Percentiles rank a stretch among this genome's conserved stretches.
Evolutionary conservation across 2,329 filamentous ascomycete species (phyloP).

Genomic region (Byssochlamys sp.): DNA sequence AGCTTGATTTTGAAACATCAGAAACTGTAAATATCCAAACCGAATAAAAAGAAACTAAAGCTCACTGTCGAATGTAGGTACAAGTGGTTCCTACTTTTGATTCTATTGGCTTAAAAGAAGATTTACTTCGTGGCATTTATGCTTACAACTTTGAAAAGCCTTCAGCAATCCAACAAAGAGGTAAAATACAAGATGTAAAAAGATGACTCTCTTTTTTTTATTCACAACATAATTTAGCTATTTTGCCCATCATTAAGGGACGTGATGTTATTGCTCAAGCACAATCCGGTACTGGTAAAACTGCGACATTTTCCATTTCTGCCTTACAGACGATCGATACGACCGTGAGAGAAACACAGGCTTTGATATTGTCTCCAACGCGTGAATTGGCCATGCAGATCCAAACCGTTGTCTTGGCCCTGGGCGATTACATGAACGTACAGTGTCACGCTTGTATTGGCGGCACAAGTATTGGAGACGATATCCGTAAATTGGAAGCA

Average conservation of each 20-base stretch:
- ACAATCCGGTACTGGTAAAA: slow-evolving; percentile 99
- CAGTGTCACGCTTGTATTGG: slow-evolving; percentile 99
- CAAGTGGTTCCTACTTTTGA: no score
- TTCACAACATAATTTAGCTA: no score
- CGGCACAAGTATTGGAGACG: slow-evolving; percentile 92
- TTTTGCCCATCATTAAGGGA: slow-evolving; percentile 99
- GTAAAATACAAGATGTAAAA: no score
- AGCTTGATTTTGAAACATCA: no score
- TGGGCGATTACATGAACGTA: slow-evolving; percentile 98
- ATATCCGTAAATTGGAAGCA: slow-evolving; percentile 98
- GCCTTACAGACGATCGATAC: slow-evolving; percentile 98
- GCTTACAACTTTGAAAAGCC: slow-evolving; percentile 99
- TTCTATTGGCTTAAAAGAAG: no score
- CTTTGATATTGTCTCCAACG: slow-evolving; percentile 91
- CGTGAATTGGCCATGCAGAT: slow-evolving; percentile 99
- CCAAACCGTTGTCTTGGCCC: slow-evolving; percentile 96
- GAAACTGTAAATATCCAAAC: no score
- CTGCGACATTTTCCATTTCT: slow-evolving; percentile 97
- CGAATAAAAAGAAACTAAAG: no score
- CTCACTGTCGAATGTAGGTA: no score
- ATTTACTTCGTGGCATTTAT: no score
- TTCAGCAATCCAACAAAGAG: slow-evolving; percentile 98
- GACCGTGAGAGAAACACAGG: slow-evolving; percentile 85
- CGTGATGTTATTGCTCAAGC: slow-evolving; percentile 97
- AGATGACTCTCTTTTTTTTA: no score